Percentiles rank a stretch among this genome's conserved stretches.
Conservation (phyloP, 306 rosid species). For the Psophocarpus tetragonolobus region DNA sequence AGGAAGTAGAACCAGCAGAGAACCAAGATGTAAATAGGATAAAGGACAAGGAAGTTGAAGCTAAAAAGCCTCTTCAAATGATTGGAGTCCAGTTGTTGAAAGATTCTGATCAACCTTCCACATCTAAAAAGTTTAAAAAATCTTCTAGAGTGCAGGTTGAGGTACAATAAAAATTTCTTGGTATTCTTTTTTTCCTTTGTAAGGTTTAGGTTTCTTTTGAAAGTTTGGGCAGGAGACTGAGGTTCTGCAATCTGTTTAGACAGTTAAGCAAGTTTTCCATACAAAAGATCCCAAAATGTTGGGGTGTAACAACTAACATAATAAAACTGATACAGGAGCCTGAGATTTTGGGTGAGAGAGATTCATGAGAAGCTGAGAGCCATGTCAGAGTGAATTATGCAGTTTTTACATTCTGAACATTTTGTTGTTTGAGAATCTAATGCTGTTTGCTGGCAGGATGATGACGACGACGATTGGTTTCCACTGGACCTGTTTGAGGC, state of each 20-base stretch:
- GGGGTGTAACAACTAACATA: not conserved
- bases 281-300: conserved; percentile 23
- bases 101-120: conserved; percentile 63
- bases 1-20: conserved; percentile 69
- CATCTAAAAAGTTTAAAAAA: conserved; percentile 69
- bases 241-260: conserved; percentile 18
- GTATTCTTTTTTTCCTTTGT: conserved; percentile 7
- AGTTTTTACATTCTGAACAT: conserved; percentile 18
- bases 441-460: conserved; percentile 56
- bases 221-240: not conserved
- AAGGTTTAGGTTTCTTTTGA: not conserved
- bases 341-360: conserved; percentile 18
- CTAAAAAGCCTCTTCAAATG: conserved; percentile 92
- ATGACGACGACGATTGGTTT: conserved; percentile 94
- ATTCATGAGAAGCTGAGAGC: conserved; percentile 20
- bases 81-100: conserved; percentile 90
- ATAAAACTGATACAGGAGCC: not conserved
- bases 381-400: too few species aligned
- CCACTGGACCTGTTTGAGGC: conserved; percentile 85
- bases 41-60: conserved; percentile 78
- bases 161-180: conserved; percentile 51
- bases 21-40: conserved; percentile 77
- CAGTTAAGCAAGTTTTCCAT: not conserved
- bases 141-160: conserved; percentile 49
- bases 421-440: conserved; percentile 22